Evolutionary conservation across 345 rosid genomes (phyloP), one percentile per base, ranked within the genome.

Genomic region (Conringia planisiliqua): DNA sequence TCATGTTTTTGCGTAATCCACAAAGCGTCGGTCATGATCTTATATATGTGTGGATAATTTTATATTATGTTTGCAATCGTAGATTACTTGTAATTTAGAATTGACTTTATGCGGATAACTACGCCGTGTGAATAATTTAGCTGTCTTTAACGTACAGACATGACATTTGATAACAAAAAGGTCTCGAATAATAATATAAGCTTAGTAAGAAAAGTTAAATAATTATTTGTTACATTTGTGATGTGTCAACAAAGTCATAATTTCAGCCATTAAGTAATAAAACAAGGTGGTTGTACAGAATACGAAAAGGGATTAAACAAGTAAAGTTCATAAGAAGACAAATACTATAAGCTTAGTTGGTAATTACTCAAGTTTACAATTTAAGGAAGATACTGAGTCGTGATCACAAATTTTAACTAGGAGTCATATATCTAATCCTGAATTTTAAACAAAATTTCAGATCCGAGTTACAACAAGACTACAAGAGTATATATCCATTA

Each of bases 171-270:
- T 54, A 4, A 16, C 63, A 33, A 55, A 65, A 40, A 20, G 22
- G 22, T n/a, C 30, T 52, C 24, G 36, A 42, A 63, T 51, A 51
- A 12, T 63, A 32, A 4, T 30, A 48, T 61, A 50, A 35, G 26
- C 39, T 16, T 35, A 52, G 32, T 54, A 30, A 14, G 44, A 30
- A 52, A 40, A 39, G 46, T 20, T 11, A 20, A 73, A 63, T 40
- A 73, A 63, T 40, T 73, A 18, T 55, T 50, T 32, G 26, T 52
- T 20, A 63, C 36, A 63, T 40, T 63, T 72, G 77, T 63, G 64
- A 54, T 52, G 63, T 72, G 77, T 63, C 77, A 54, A 42, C 40
- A 73, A 54, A 73, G 70, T 40, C 35, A 42, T 20, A n/a, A 7
- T 63, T 22, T 52, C 7, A 43, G 14, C 63, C 63, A 52, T 72